Base-by-base conservation (phyloP, 1,139 yeast genomes). In the Magnusiomyces sp. region DNA sequence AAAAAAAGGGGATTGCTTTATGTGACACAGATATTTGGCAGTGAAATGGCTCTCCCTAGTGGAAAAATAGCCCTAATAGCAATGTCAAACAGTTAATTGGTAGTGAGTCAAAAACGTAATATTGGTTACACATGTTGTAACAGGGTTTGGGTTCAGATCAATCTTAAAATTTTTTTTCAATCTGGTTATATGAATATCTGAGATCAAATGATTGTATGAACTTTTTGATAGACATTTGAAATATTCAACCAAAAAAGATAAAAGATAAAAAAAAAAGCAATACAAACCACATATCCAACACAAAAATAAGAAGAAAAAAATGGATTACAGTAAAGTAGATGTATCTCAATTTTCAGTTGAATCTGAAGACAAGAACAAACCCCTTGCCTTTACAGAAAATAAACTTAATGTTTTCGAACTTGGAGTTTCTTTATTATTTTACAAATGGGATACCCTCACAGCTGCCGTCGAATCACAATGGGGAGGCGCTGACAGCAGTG, bases 381-480 rank as follows among this genome's bases (percentile, higher is more conserved):
- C 29, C 16, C 38, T 42, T 32, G 23, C 13, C 10, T 31, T 42
- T 13, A 29, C 45, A 10, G 14, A 20, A 16, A 46, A 44, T 36
- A 29, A 34, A 14, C 95, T 85, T 66, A 89, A 84, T 23, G 80
- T 84, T 57, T 89, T 92, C 61, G 97, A 90, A 67, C 75, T 92
- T n/a, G 97, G 96, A 9, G 92, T 87, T 1, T 83, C 96, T 46
- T 84, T 90, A 95, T 82, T 86, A 38, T 68, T 92, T 14, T 79
- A 89, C 66, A 76, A 77, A 55, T 92, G 98, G 98, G 95, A 88
- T 55, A 92, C 86, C 43, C 72, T 92, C 51, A 75, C 78, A 48
- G 83, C 87, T 1, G 98, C 98, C 0, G 98, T 94, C n/a, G 95
- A 80, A n/a, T 87, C 86, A 63, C 73, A 75, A 39, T 92, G 98